These are phyloP conservation scores for Nematodospora valgi DNA, from an alignment of 805 yeast genomes.

Conservation along the genomic window DNA sequence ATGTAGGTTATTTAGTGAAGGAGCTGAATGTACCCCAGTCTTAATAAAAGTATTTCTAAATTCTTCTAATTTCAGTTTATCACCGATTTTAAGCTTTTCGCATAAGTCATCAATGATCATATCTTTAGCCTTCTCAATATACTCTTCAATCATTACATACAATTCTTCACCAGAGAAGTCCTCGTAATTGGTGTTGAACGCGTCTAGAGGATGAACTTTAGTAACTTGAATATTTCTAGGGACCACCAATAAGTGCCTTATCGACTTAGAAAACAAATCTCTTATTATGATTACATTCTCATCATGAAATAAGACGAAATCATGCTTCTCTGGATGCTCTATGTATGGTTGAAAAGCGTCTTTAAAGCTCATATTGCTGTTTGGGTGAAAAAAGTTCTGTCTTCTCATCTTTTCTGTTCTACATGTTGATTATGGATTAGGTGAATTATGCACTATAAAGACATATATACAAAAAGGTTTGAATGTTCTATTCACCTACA, in stretches of 20 bases:
- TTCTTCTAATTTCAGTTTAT: slow-evolving; percentile 9
- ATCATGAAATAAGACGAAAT: slow-evolving; percentile 45
- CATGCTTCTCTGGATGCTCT: slow-evolving; percentile 38
- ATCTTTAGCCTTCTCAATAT: slow-evolving; percentile 35
- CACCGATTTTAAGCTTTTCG: slow-evolving; percentile 12
- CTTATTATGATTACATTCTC: slow-evolving; percentile 51
- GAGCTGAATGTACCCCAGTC: slow-evolving; percentile 68
- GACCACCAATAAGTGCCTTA: slow-evolving; percentile 56
- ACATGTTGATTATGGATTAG: too few species aligned
- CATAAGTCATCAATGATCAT: slow-evolving; percentile 27
- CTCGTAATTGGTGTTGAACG: slow-evolving; percentile 29
- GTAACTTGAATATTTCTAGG: slow-evolving; percentile 48
- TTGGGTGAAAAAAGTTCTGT: not conserved
- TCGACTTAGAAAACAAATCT: slow-evolving; percentile 64
- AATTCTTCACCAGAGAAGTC: slow-evolving; percentile 16
- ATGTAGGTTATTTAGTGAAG: slow-evolving; percentile 68
- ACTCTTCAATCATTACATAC: slow-evolving; percentile 23
- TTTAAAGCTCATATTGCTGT: slow-evolving; percentile 42
- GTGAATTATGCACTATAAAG: too few species aligned
- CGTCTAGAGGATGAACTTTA: slow-evolving; percentile 48
- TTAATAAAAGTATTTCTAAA: slow-evolving; percentile 31
- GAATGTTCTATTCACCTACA: too few species aligned
- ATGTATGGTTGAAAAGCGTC: slow-evolving; percentile 49
- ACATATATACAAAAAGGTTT: too few species aligned
- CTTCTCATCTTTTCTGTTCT: not conserved